Percentiles rank a stretch among this genome's conserved stretches.
Conservation (phyloP, 352 stramenopile genomes). For the Phytophthora macrochlamydospora region DNA sequence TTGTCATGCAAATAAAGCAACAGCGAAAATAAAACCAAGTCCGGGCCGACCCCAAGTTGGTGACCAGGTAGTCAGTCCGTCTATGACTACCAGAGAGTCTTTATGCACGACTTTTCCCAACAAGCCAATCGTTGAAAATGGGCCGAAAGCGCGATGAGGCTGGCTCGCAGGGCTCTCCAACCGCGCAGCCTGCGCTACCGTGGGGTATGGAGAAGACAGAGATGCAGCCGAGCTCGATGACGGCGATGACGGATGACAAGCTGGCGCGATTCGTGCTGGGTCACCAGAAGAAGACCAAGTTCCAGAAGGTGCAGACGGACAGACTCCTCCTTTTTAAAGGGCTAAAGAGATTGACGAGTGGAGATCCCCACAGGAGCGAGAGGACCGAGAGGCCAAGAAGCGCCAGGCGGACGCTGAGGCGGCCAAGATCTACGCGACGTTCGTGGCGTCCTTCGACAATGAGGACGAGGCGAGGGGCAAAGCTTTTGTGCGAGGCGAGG, state of each 20-base stretch:
- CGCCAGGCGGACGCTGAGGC: conserved; percentile 85
- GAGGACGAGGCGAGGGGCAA: conserved; percentile 67
- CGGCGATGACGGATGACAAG: conserved; percentile 76
- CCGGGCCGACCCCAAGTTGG: too few species aligned
- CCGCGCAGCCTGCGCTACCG: conserved; percentile 29
- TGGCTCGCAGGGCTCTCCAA: conserved; percentile 5
- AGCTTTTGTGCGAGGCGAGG: conserved; percentile 58
- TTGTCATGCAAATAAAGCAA: background rate
- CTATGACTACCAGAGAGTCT: too few species aligned
- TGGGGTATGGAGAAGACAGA: conserved; percentile 71
- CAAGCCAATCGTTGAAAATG: conserved; percentile 9
- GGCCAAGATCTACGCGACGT: conserved; percentile 88
- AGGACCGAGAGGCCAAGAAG: conserved; percentile 86
- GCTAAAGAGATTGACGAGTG: conserved; percentile 5
- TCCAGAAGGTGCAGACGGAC: conserved; percentile 60
- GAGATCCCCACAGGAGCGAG: conserved; percentile 49
- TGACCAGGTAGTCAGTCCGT: too few species aligned
- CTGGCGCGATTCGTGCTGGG: conserved; percentile 80
- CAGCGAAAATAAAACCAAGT: background rate
- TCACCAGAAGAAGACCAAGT: conserved; percentile 88
- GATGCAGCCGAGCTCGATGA: conserved; percentile 75
- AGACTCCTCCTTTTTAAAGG: background rate
- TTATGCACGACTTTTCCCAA: background rate
- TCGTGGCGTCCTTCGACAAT: conserved; percentile 90
- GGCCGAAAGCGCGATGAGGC: conserved; percentile 18